Evolutionary conservation across 257 asterid species (phyloP).

Genomic region (Schizonepeta tenuifolia): DNA sequence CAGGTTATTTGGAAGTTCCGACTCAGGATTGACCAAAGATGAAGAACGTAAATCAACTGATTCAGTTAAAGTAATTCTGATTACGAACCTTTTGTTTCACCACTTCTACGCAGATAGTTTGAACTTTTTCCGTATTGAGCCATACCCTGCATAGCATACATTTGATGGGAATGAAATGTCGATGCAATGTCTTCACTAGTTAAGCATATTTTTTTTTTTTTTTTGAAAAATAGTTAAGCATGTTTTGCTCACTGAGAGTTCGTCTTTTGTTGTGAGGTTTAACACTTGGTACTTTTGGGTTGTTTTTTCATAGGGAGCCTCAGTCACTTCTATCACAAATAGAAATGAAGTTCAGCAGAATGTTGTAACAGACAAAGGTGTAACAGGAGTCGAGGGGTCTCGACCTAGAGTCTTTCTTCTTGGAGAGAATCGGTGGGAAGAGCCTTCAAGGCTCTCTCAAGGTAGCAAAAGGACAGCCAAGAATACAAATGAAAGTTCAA

Average conservation of each 20-base stretch:
- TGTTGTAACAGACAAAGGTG: conserved; percentile 38
- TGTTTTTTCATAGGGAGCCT: conserved; percentile 41
- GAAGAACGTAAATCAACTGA: conserved; percentile 34
- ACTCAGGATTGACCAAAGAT: conserved; percentile 31
- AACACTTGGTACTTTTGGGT: background rate
- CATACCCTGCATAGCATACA: too few relatives aligned
- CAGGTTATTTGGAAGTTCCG: conserved; percentile 47
- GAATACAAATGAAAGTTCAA: conserved; percentile 39
- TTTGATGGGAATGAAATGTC: too few relatives aligned
- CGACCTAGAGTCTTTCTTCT: conserved; percentile 80
- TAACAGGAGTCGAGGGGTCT: conserved; percentile 41
- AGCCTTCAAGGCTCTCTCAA: conserved; percentile 75
- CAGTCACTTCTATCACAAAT: conserved; percentile 46
- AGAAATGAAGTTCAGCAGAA: conserved; percentile 49
- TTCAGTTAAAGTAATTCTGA: conserved; percentile 41
- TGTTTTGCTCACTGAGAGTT: background rate
- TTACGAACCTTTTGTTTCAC: background rate
- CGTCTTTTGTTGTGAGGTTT: background rate
- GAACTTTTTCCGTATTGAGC: too few relatives aligned
- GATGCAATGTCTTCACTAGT: too few relatives aligned
- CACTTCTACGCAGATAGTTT: background rate
- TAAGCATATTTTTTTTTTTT: background rate
- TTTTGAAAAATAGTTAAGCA: too few relatives aligned
- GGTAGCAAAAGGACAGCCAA: conserved; percentile 39
- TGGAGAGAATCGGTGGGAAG: conserved; percentile 98